Evolutionary conservation across 805 yeast species (phyloP).

Genomic region (Maudiozyma turicensis): DNA sequence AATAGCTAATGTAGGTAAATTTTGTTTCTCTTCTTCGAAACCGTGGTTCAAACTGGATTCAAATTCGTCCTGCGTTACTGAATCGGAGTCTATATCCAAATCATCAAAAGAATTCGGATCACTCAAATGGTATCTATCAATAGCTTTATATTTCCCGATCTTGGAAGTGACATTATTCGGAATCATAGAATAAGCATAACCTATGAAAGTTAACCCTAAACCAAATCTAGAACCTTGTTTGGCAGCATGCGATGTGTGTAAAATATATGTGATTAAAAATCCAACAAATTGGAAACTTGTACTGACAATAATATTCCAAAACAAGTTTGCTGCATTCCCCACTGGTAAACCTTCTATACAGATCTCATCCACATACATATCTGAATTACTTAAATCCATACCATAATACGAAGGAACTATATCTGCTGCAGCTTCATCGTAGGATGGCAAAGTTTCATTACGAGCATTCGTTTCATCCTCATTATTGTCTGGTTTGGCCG

Average conservation of each 20-base stretch:
- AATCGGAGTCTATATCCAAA: slow-evolving; percentile 16
- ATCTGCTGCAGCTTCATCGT: slow-evolving; percentile 92
- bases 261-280: slow-evolving; percentile 75
- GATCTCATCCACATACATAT: slow-evolving; percentile 66
- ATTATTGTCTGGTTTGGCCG: slow-evolving; percentile 71
- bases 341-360: slow-evolving; percentile 94
- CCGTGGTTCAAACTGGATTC: slow-evolving; percentile 26
- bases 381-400: slow-evolving; percentile 56
- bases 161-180: slow-evolving; percentile 34
- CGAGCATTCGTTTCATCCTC: slow-evolving; percentile 22
- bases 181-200: slow-evolving; percentile 52
- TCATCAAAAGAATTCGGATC: slow-evolving; percentile 52
- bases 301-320: slow-evolving; percentile 85
- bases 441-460: slow-evolving; percentile 69
- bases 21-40: slow-evolving; percentile 23
- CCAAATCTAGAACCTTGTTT: slow-evolving; percentile 93
- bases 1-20: slow-evolving; percentile 48
- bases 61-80: slow-evolving; percentile 21
- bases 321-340: slow-evolving; percentile 76
- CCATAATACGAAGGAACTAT: slow-evolving; percentile 97
- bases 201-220: slow-evolving; percentile 71
- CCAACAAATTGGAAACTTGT: slow-evolving; percentile 93
- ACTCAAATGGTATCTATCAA: slow-evolving; percentile 39
- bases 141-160: slow-evolving; percentile 22
- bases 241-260: slow-evolving; percentile 96